Evolutionary conservation across 2,329 filamentous ascomycete species (phyloP), one percentile per base, ranked within the genome.

Genomic region (Amylocarpus encephaloides): DNA sequence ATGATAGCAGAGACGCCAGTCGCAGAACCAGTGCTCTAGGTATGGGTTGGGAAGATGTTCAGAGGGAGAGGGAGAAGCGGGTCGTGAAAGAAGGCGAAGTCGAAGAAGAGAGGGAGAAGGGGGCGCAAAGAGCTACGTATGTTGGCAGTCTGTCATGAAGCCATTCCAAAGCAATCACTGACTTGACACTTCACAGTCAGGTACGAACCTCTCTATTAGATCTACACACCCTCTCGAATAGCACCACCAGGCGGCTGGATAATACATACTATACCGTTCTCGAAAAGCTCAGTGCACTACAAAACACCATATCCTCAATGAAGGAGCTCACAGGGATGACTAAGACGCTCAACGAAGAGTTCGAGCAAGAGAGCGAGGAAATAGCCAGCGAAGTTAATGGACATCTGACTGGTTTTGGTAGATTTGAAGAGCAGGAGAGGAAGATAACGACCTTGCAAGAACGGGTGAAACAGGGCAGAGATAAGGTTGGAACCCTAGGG

Each of bases 241-340:
- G 73, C 18, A 80, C 82, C 19, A 86, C 82, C 13, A 74, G 77
- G 53, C 77, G 77, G 32, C 77, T 92, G 38, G 86, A 91, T 64
- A 79, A 85, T 51, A 83, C 83, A 2, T 91, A 90, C 68, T 86
- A 86, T 56, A 78, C 80, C 0, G 77, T 90, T 9, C 72, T 89
- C 29, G 82, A 88, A 63, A 87, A 85, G 62, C 74, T 86, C 43
- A 76, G 76, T 44, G 67, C 74, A 1, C 71, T 91, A 34, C 82
- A 84, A 48, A 76, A 73, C 57, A 88, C 82, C 1, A 77, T 90
- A 35, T 66, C 72, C 5, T 77, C 76, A 2, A 71, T 92, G 26
- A 82, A 82, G 61, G 80, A 85, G 58, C 73, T 92, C n/a, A 80
- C 83, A 0, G 71, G 71, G 29, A 72, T 79, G 59, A 82, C 83